phyloP scores from a whole-genome alignment of 2,329 filamentous ascomycete genomes.

The Fusarium tricinctum region DNA sequence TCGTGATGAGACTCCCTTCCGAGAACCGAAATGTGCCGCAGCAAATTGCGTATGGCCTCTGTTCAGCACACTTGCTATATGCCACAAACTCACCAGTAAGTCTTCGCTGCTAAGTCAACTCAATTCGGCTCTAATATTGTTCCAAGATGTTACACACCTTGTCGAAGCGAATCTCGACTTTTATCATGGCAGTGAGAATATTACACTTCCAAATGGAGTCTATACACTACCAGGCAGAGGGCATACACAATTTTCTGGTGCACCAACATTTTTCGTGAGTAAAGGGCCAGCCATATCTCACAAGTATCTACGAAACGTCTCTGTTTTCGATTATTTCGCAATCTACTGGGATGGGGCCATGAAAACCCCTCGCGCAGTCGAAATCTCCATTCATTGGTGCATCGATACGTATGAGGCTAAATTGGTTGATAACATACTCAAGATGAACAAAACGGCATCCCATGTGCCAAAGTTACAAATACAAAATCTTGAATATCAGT shows the following conservation, averaged over 20 bases:
- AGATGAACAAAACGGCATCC: conserved; percentile 5
- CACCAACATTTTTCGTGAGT: not conserved
- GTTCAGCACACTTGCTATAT: conserved; percentile 9
- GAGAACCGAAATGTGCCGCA: conserved; percentile 4
- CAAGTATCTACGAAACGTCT: not conserved
- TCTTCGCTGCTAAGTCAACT: too few relatives aligned
- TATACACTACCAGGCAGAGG: not conserved
- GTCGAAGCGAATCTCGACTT: conserved; percentile 9
- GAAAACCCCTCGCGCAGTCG: not conserved
- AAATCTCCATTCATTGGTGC: conserved; percentile 4
- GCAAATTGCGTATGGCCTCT: conserved; percentile 9
- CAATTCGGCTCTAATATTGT: not conserved
- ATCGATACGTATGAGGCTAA: not conserved
- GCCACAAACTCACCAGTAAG: not conserved
- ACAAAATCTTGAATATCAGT: not conserved
- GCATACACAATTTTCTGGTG: not conserved
- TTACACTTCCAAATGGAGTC: conserved; percentile 9
- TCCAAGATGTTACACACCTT: conserved; percentile 3
- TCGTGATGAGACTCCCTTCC: not conserved
- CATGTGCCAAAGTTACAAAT: conserved; percentile 1
- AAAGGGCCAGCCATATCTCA: not conserved
- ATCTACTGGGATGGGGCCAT: not conserved
- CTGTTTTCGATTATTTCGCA: conserved; percentile 5
- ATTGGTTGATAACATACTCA: not conserved
- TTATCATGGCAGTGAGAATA: conserved; percentile 1